Evolutionary conservation across 495 filamentous ascomycete genomes (phyloP), one percentile per base, ranked within the genome.

Genomic region (Venustampulla echinocandica): DNA sequence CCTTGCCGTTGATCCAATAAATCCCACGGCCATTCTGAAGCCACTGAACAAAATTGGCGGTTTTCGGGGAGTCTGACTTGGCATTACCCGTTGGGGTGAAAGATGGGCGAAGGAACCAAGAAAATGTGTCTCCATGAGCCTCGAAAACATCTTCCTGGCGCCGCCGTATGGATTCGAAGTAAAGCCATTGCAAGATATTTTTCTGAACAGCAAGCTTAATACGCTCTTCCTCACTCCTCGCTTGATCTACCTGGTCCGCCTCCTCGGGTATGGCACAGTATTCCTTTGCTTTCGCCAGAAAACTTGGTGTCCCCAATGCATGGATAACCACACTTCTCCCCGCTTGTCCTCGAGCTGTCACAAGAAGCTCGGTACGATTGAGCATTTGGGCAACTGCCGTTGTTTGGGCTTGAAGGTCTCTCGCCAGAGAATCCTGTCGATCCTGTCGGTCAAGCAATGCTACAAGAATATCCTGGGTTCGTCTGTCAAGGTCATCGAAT

Each of bases 1-100:
- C 50, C 36, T 66, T 64, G 0, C 66, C 66, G 0, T 55, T 57
- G 7, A 68, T 33, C 63, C 64, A 66, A 34, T 61, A 63, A 1
- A 61, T 28, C 32, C 45, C 34, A 0, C 37, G 40, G 3, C 44
- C 38, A 38, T 19, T 19, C 15, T 27, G 17, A 22, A 55, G 54
- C 56, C 54, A 59, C 13, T 44, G 20, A 11, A 39, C 14, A 38
- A 61, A 57, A 15, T 44, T 46, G n/a, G n/a, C n/a, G n/a, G n/a
- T 13, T 25, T 37, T 33, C 41, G 23, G 22, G 20, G 36, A 32
- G 22, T 47, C 44, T 15, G 23, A 24, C 35, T n/a, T 30, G 20
- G 20, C 17, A 10, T 22, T 32, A 19, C 19, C 25, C 18, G 27
- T 7, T 22, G 17, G 1, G 5, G 55, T 33, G 44, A 49, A 30